Conservation (phyloP, 106 monocot species). For the Dendrobium officinale region DNA sequence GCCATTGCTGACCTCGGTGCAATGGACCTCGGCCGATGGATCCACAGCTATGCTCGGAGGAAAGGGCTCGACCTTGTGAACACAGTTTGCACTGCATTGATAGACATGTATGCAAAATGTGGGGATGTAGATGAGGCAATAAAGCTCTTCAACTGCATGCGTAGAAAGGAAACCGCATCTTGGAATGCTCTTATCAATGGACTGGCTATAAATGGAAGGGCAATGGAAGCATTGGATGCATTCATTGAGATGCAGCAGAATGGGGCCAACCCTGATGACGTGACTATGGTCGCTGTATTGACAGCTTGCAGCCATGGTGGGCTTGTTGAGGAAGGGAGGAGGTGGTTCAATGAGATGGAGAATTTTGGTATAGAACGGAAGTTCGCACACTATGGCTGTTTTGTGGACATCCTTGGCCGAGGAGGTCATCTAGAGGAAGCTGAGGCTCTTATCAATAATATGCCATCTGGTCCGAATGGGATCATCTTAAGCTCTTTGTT, state of each 20-base stretch:
- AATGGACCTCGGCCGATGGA: constrained; percentile 41
- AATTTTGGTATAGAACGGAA: constrained; percentile 10
- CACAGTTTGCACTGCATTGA: constrained; percentile 29
- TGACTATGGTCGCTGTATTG: constrained; percentile 43
- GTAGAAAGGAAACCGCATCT: constrained; percentile 8
- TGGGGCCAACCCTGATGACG: constrained; percentile 24
- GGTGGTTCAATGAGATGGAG: constrained; percentile 35
- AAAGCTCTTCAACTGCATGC: constrained; percentile 26
- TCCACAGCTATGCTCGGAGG: constrained; percentile 31
- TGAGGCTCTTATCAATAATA: constrained; percentile 30
- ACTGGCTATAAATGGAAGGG: constrained; percentile 33
- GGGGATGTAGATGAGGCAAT: constrained; percentile 36
- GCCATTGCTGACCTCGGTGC: constrained; percentile 38
- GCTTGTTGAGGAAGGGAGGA: constrained; percentile 39
- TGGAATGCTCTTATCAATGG: constrained; percentile 55
- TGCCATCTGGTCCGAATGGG: constrained; percentile 31
- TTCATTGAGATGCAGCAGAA: constrained; percentile 27
- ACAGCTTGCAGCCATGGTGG: constrained; percentile 46
- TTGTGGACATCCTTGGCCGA: constrained; percentile 44
- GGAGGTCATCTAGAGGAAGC: constrained; percentile 37
- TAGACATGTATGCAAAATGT: constrained; percentile 60
- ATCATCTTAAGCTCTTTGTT: constrained; percentile 42
- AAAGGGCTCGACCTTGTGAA: constrained; percentile 12
- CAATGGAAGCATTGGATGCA: constrained; percentile 30
- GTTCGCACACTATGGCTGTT: constrained; percentile 41